Evolutionary conservation across 2,329 filamentous ascomycete genomes (phyloP).

Genomic region (Huntiella decipiens): DNA sequence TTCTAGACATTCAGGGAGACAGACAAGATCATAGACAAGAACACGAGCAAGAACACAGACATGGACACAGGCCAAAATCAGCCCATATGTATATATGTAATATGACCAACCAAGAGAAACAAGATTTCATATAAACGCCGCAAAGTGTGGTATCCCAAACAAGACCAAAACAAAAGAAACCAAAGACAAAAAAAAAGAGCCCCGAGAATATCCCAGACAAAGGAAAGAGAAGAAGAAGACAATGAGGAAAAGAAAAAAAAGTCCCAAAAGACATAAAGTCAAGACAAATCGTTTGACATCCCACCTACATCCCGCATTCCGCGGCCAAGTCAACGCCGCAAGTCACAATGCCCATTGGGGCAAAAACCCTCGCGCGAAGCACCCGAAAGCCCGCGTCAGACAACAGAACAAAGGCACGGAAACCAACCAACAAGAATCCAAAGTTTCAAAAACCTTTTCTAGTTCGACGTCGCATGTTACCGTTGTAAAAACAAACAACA

Average conservation of each 20-base stretch:
- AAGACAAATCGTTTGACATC: too few relatives aligned
- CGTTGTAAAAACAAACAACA: too few relatives aligned
- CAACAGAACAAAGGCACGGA: not conserved
- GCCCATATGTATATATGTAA: not conserved
- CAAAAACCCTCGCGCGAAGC: not conserved
- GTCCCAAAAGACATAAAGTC: too few relatives aligned
- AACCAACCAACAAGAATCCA: not conserved
- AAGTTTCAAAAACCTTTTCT: too few relatives aligned
- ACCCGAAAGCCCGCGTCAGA: not conserved
- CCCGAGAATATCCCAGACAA: not conserved
- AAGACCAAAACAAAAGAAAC: conserved; percentile 1
- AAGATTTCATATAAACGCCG: not conserved
- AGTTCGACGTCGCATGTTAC: too few relatives aligned
- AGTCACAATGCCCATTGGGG: too few relatives aligned
- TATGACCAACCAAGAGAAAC: not conserved
- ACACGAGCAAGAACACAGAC: not conserved
- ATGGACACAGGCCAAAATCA: not conserved
- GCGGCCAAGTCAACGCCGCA: too few relatives aligned
- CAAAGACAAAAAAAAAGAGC: not conserved
- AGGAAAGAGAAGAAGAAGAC: not conserved
- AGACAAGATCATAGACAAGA: too few relatives aligned
- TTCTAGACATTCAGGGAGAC: too few relatives aligned
- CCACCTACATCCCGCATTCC: too few relatives aligned
- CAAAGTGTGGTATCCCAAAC: conserved; percentile 1
- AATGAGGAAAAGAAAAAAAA: too few relatives aligned